Percentiles rank a stretch among this genome's conserved stretches.
phyloP scores from a whole-genome alignment of 1,139 yeast species.

The Yarrowia galli region DNA sequence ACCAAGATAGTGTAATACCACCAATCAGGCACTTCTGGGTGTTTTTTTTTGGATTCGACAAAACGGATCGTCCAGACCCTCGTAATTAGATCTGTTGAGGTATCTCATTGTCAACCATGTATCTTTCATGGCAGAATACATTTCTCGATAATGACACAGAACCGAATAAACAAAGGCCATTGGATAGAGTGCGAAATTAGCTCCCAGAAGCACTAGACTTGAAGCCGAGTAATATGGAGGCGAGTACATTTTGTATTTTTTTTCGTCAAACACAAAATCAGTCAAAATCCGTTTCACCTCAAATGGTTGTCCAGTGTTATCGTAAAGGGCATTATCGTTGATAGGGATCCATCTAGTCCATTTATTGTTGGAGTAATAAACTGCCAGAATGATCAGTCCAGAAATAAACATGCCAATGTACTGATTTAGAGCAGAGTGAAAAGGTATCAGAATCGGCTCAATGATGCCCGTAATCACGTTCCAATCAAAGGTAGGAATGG shows the following conservation, averaged over 20 bases:
- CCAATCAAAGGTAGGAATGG: slow-evolving; percentile 63
- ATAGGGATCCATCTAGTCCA: slow-evolving; percentile 63
- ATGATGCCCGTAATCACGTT: slow-evolving; percentile 51
- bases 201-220: slow-evolving; percentile 53
- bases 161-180: slow-evolving; percentile 44
- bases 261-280: slow-evolving; percentile 50
- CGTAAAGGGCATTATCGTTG: slow-evolving; percentile 57
- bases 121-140: slow-evolving; percentile 43
- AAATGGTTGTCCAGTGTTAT: slow-evolving; percentile 58
- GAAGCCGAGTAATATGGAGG: slow-evolving; percentile 60
- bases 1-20: slow-evolving; percentile 31
- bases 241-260: slow-evolving; percentile 50
- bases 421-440: slow-evolving; percentile 54
- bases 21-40: slow-evolving; percentile 38
- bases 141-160: slow-evolving; percentile 43
- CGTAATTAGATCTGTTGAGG: slow-evolving; percentile 42
- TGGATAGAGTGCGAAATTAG: slow-evolving; percentile 49
- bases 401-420: slow-evolving; percentile 56
- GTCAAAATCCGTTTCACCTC: slow-evolving; percentile 56
- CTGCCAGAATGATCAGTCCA: slow-evolving; percentile 54
- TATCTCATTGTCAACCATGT: slow-evolving; percentile 32
- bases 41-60: slow-evolving; percentile 4
- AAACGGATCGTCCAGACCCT: slow-evolving; percentile 30
- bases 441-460: slow-evolving; percentile 55
- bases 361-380: slow-evolving; percentile 58